Evolutionary conservation across 208 protist genomes (phyloP).

Genomic region (Leishmania gerbilli): DNA sequence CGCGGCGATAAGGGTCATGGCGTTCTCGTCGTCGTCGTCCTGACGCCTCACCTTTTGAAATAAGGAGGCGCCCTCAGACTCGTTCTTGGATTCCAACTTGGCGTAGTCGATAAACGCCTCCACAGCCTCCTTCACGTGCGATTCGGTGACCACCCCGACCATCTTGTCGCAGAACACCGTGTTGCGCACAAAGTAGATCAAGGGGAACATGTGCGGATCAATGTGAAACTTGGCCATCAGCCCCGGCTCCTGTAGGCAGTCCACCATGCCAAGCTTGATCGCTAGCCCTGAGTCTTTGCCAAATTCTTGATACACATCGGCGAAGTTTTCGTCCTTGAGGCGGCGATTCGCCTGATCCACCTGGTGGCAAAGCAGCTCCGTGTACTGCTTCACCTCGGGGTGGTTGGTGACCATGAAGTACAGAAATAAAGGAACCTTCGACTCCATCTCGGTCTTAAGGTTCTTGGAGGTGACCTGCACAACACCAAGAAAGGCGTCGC

Average conservation of each 20-base stretch:
- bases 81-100: constrained; percentile 59
- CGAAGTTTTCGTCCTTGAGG: constrained; percentile 41
- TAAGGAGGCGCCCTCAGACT: constrained; percentile 56
- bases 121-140: constrained; percentile 85
- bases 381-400: constrained; percentile 71
- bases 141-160: constrained; percentile 76
- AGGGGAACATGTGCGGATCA: constrained; percentile 80
- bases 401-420: constrained; percentile 86
- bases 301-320: constrained; percentile 75
- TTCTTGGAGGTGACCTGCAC: constrained; percentile 68
- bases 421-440: constrained; percentile 77
- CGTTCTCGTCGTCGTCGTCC: constrained; percentile 89
- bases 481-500: constrained; percentile 47
- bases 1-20: constrained; percentile 77
- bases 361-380: constrained; percentile 57
- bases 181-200: constrained; percentile 86
- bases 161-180: constrained; percentile 72
- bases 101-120: constrained; percentile 88
- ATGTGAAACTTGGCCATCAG: constrained; percentile 70
- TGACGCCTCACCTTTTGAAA: constrained; percentile 60
- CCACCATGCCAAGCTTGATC: constrained; percentile 83
- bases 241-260: constrained; percentile 70
- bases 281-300: constrained; percentile 78
- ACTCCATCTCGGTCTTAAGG: constrained; percentile 73
- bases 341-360: constrained; percentile 75